phyloP scores from a whole-genome alignment of 2,329 filamentous ascomycete genomes.

The Aspergillus hiratsukae region DNA sequence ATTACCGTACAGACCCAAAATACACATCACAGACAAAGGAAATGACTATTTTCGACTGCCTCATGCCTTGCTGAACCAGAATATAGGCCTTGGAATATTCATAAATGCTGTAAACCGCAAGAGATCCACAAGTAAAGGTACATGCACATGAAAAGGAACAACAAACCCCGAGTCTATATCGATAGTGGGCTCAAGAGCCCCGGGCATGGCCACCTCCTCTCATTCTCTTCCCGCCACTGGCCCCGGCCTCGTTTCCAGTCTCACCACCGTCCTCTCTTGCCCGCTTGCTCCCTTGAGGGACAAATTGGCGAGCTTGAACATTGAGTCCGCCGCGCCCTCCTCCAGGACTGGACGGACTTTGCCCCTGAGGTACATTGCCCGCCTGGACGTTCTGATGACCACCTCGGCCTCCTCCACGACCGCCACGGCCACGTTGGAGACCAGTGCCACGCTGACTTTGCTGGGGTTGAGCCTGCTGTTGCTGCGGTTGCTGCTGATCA shows the following conservation, averaged over 20 bases:
- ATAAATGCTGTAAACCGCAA: background rate
- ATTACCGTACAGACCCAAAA: background rate
- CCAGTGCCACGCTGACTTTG: conserved; percentile 34
- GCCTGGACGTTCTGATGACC: conserved; percentile 42
- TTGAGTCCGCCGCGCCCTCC: conserved; percentile 43
- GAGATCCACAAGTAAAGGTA: background rate
- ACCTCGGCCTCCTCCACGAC: conserved; percentile 34
- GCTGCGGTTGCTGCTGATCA: conserved; percentile 22
- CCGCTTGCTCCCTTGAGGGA: conserved; percentile 54
- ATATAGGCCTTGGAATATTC: background rate
- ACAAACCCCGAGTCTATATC: background rate
- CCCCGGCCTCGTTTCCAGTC: conserved; percentile 32
- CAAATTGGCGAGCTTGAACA: conserved; percentile 50
- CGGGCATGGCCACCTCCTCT: conserved; percentile 39
- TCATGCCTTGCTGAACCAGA: background rate
- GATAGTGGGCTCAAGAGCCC: conserved; percentile 17
- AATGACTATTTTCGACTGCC: background rate
- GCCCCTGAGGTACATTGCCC: conserved; percentile 26
- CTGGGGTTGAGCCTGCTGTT: conserved; percentile 25
- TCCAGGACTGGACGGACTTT: conserved; percentile 25
- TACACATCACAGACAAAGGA: conserved; percentile 3
- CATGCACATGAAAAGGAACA: conserved; percentile 6
- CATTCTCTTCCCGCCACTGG: conserved; percentile 44
- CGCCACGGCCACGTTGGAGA: conserved; percentile 43
- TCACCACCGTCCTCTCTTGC: conserved; percentile 49